Evolutionary conservation across 805 yeast genomes (phyloP), one percentile per base, ranked within the genome.

Genomic region (Jamesozyma hellenica): DNA sequence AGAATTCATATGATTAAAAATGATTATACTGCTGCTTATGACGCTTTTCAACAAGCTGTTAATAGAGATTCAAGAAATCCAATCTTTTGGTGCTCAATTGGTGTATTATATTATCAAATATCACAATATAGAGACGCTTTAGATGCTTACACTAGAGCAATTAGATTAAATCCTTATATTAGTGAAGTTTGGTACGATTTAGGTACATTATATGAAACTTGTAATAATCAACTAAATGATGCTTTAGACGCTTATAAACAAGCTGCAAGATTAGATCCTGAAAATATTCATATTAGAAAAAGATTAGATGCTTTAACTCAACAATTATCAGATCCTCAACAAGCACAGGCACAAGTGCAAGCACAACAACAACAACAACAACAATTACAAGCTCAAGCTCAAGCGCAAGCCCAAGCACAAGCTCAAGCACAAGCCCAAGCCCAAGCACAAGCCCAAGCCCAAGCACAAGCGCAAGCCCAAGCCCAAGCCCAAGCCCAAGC

Each of bases 101-200:
- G 98, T 60, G 98, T 92, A 13, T 71, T 92, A 42, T 92, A 92
- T 65, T 92, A 90, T 63, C 96, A 92, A 64, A 90, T 92, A 44
- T 78, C 92, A 42, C 98, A 92, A 66, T 92, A 85, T 65, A 73
- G 95, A 42, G 98, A 92, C 60, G 98, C 98, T 2, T 69, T 92
- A 47, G 97, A 92, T 60, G 98, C 98, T 13, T 92, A 92, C 65
- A 88, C 97, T 7, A 71, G 97, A 41, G 98, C 98, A 10, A 92
- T 92, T 44, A 73, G 96, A 51, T 74, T 92, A 53, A 92, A 92
- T 53, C 98, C 98, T 13, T 88, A 88, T 67, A 82, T 92, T 49
- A 78, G 92, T 44, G 98, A 92, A 63, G 98, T 92, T 19, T 92
- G 98, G 98, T 92, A 92, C 64, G 98, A 92, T 64, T 72, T 92